Percentiles rank a stretch among this genome's conserved stretches.
These are phyloP conservation scores for Ambrosiella xylebori DNA, from an alignment of 2,329 filamentous ascomycete species.

Conservation along the genomic window DNA sequence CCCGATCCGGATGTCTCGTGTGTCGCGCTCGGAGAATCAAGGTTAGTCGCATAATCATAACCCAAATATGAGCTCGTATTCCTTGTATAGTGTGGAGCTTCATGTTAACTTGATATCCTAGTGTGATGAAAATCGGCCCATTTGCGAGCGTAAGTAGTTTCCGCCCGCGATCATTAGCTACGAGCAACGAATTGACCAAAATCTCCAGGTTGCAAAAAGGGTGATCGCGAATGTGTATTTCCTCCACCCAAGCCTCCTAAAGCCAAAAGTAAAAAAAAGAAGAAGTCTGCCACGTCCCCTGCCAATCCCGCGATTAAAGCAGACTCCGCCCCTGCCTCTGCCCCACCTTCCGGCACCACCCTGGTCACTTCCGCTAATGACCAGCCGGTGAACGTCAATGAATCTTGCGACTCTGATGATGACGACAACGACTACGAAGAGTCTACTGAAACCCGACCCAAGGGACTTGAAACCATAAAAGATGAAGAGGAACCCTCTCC, in stretches of 20 bases:
- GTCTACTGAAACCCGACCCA: not conserved
- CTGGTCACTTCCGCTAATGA: not conserved
- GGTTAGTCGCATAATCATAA: constrained; percentile 24
- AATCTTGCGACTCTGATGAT: not conserved
- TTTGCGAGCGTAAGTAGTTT: constrained; percentile 53
- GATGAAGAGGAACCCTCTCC: constrained; percentile 33
- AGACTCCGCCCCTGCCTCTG: not conserved
- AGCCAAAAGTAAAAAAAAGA: constrained; percentile 16
- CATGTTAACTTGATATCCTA: constrained; percentile 24
- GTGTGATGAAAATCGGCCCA: constrained; percentile 80
- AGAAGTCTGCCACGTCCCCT: not conserved
- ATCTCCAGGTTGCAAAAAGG: constrained; percentile 65
- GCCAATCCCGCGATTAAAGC: not conserved
- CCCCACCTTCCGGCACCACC: not conserved
- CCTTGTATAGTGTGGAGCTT: not conserved
- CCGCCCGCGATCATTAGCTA: not conserved
- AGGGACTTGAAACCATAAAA: constrained; percentile 31
- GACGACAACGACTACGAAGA: not conserved
- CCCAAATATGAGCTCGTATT: not conserved
- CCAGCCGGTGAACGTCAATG: not conserved
- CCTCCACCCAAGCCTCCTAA: constrained; percentile 47
- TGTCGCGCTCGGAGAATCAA: constrained; percentile 80
- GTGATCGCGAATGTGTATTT: constrained; percentile 77
- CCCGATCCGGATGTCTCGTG: constrained; percentile 82
- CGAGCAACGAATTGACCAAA: not conserved